Evolutionary conservation across 768 basidiomycete species (phyloP), one percentile per base, ranked within the genome.

Genomic region (Boletus bicolor): DNA sequence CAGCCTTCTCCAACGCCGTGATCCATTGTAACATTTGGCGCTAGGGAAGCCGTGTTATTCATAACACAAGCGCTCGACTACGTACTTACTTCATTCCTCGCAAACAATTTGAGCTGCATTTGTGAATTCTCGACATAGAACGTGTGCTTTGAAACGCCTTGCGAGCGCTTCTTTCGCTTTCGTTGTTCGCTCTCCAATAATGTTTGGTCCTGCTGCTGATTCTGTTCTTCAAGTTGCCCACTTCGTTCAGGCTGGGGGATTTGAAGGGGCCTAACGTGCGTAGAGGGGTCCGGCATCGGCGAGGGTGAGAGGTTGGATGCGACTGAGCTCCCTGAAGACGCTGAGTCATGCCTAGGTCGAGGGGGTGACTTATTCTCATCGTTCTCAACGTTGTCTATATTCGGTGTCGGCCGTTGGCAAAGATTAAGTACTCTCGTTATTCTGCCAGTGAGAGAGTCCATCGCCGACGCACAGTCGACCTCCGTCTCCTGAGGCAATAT

Each of bases 21-120:
- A 98, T 93, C 83, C 93, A 98, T 69, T 99, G 96, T 53, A 92
- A 76, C 93, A 98, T 97, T 78, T 97, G 93, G 19, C 96, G 83
- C 89, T 91, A 59, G 4, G 43, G 14, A 17, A 37, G 26, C 5
- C 30, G 41, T 2, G 37, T 68, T 45, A 65, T 48, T 49, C 26
- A 11, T 42, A 37, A 34, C 28, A 4, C 17, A 43, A 37, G 38
- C 11, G 34, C 30, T 26, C 32, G 19, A 19, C 7, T 1, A 41
- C 2, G 15, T 43, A 52, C 44, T 47, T 44, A 89, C 91, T 75
- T 97, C 91, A 67, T 88, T 96, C 67, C 85, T 86, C 8, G 97
- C 93, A 55, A 83, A 84, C 14, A 98, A 69, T 71, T 95, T 94
- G 60, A 98, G 72, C 52, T 83, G 81, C 80, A 89, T 85, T 72